Evolutionary conservation across 805 yeast genomes (phyloP), one percentile per base, ranked within the genome.

Genomic region (Candida pseudofarinosa): DNA sequence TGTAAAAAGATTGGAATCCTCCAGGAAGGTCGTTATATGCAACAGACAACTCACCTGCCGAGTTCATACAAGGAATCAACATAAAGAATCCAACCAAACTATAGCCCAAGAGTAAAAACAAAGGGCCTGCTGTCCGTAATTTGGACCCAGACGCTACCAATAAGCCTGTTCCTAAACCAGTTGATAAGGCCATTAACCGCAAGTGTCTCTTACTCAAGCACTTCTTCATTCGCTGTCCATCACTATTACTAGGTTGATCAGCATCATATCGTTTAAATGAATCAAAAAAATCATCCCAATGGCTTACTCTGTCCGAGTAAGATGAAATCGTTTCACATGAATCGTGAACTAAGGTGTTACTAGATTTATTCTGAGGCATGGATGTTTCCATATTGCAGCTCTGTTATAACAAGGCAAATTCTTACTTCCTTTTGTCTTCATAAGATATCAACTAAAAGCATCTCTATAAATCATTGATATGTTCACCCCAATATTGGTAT

Each of bases 21-120:
- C 73, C 73, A 39, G 52, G 68, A 49, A 59, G 65, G 38, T 63
- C 72, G 4, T 59, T 45, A 58, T 56, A 58, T 38, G 62, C 69
- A 42, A 77, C 79, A 47, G 82, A 87, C 46, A 76, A 67, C 55
- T 83, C 88, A 46, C 87, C 86, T 49, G 79, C 73, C 13, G 81
- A 76, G 44, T 74, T 77, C 41, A 80, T 80, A 47, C 76, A 70
- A 8, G 57, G 57, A 17, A 58, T 49, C 58, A 74, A 78, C 23
- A 83, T 73, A 72, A 80, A 75, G 12, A 72, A 55, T 17, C 83
- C 83, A 46, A 80, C 76, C 42, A 82, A 54, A 2, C 73, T 66
- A 60, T 79, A 80, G 5, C 83, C 85, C 31, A 81, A 69, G 7
- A 81, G 66, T 30, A 48, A 71, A 18, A 71, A 62, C 3, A 73